phyloP scores from a whole-genome alignment of 768 basidiomycete genomes.

The Calocera viscosa region DNA sequence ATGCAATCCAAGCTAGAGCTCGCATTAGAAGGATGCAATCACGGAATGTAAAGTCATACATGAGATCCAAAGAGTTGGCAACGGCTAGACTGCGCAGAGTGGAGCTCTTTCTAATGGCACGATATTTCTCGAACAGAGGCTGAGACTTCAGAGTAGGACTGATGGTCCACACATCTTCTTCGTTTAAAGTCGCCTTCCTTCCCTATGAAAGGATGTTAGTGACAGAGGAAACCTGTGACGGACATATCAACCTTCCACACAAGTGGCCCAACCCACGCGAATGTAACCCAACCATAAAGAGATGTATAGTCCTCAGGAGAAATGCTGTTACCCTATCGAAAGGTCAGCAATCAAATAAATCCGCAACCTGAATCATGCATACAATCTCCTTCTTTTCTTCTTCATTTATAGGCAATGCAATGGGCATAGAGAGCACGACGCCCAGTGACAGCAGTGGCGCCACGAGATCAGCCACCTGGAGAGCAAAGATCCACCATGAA shows the following conservation, averaged over 20 bases:
- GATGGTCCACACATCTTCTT: constrained; percentile 58
- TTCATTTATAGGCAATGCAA: constrained; percentile 46
- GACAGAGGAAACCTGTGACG: constrained; percentile 36
- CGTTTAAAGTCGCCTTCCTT: constrained; percentile 44
- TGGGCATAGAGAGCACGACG: constrained; percentile 49
- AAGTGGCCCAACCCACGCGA: constrained; percentile 53
- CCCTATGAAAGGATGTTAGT: constrained; percentile 26
- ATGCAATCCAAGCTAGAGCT: constrained; percentile 44
- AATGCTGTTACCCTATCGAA: constrained; percentile 38
- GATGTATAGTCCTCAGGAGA: constrained; percentile 67
- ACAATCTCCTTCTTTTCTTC: constrained; percentile 51
- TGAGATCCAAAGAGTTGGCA: constrained; percentile 38
- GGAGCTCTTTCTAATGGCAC: constrained; percentile 25
- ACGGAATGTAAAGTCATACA: constrained; percentile 20
- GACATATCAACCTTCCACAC: constrained; percentile 25
- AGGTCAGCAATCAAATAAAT: neutral
- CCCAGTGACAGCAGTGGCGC: constrained; percentile 34
- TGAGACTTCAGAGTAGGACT: constrained; percentile 57
- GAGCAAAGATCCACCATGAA: constrained; percentile 21
- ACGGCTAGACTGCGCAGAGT: constrained; percentile 16
- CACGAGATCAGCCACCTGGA: constrained; percentile 34
- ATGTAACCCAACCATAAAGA: constrained; percentile 53
- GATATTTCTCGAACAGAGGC: constrained; percentile 46
- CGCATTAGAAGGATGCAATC: neutral
- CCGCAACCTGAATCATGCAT: constrained; percentile 23